A percentile compares a stretch with the other conserved stretches of the same genome.
These are phyloP conservation scores for Anthostomella pinea DNA, from an alignment of 2,329 filamentous ascomycete genomes.

Conservation along the genomic window DNA sequence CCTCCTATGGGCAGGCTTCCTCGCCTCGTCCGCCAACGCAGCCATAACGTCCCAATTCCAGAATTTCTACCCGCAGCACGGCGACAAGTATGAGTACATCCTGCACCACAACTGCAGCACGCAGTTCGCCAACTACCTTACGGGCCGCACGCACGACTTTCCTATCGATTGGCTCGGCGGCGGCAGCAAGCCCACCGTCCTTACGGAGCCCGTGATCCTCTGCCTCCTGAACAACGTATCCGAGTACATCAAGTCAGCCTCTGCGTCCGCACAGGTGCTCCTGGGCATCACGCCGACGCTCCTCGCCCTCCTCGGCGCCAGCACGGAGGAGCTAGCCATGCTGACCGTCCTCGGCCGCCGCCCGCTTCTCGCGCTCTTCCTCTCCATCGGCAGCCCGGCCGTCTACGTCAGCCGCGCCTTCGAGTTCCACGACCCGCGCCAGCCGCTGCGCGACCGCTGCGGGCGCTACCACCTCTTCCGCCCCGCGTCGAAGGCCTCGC, in stretches of 20 bases:
- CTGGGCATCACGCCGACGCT: constrained; percentile 23
- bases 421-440: constrained; percentile 14
- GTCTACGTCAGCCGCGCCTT: constrained; percentile 20
- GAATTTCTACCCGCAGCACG: constrained; percentile 20
- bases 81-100: constrained; percentile 14
- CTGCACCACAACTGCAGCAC: constrained; percentile 18
- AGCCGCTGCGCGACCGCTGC: constrained; percentile 7
- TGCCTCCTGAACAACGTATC: constrained; percentile 18
- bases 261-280: constrained; percentile 22
- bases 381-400: constrained; percentile 18
- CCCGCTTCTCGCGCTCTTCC: constrained; percentile 17
- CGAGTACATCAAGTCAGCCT: constrained; percentile 23
- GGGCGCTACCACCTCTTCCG: constrained; percentile 2
- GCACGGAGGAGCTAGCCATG: constrained; percentile 21
- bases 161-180: constrained; percentile 16
- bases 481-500: neutral
- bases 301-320: constrained; percentile 16
- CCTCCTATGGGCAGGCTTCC: too few relatives aligned
- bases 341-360: constrained; percentile 17
- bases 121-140: constrained; percentile 19
- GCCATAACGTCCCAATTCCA: constrained; percentile 15
- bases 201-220: constrained; percentile 19
- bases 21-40: neutral
- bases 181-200: constrained; percentile 8
- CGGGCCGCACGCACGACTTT: constrained; percentile 14